Conservation (phyloP, 768 basidiomycete species). For the Boletus rubescentipes region DNA sequence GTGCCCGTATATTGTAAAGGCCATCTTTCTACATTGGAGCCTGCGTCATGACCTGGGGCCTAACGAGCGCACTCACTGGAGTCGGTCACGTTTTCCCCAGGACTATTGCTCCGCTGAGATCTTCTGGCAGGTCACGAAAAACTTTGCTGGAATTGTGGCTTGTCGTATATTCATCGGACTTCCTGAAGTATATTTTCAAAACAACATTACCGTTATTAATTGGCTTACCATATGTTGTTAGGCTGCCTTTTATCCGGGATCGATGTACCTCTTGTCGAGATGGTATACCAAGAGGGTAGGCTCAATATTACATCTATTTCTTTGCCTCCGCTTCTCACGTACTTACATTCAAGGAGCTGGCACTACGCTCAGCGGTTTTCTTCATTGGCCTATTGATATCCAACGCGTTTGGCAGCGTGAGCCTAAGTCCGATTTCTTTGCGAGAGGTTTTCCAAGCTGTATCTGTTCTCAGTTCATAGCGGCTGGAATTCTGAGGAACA, state of each 20-base stretch:
- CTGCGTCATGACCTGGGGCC: conserved; percentile 62
- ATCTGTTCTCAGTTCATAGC: conserved; percentile 52
- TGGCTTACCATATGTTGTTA: conserved; percentile 11
- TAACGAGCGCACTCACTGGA: conserved; percentile 62
- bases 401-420: conserved; percentile 69
- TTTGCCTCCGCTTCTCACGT: neutral
- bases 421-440: conserved; percentile 21
- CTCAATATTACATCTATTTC: neutral
- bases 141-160: conserved; percentile 52
- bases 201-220: neutral
- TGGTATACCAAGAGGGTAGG: conserved; percentile 50
- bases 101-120: neutral
- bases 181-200: conserved; percentile 45
- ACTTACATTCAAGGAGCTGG: conserved; percentile 48
- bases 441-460: neutral
- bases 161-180: conserved; percentile 64
- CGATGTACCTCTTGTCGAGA: conserved; percentile 46
- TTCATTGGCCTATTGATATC: conserved; percentile 60
- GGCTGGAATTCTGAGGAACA: conserved; percentile 66
- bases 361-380: conserved; percentile 60
- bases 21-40: conserved; percentile 61
- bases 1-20: conserved; percentile 29
- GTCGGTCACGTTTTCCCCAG: conserved; percentile 28
- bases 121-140: conserved; percentile 46
- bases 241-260: conserved; percentile 67